Conservation (phyloP, 148 eudicot species). For the Cornus florida region DNA sequence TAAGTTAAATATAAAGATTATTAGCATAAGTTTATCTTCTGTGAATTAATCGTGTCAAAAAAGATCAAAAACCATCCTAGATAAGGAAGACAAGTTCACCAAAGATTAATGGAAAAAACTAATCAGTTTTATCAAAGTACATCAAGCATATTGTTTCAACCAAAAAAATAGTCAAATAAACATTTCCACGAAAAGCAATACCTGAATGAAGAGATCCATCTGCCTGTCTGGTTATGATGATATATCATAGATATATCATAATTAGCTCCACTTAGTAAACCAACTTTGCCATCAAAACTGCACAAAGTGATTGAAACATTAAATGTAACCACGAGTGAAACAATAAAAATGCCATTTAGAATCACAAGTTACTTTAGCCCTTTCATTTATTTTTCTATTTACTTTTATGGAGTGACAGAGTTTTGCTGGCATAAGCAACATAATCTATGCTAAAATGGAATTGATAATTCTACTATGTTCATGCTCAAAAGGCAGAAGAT, state of each 20-base stretch:
- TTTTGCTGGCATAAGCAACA: not conserved
- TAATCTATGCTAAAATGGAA: not conserved
- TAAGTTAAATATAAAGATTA: not conserved
- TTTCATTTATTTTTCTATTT: no score
- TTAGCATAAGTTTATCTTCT: not conserved
- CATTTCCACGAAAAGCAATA: slow-evolving; percentile 19
- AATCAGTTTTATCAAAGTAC: not conserved
- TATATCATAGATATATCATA: slow-evolving; percentile 62
- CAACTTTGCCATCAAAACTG: slow-evolving; percentile 73
- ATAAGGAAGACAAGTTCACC: no score
- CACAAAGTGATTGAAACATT: slow-evolving; percentile 19
- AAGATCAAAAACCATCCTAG: not conserved
- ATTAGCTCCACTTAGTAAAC: slow-evolving; percentile 66
- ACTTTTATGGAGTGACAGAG: not conserved
- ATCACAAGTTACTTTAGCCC: no score
- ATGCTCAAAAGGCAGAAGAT: not conserved
- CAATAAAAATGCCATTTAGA: no score
- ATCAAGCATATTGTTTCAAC: slow-evolving; percentile 10
- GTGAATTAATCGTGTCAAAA: not conserved
- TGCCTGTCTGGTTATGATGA: slow-evolving; percentile 67
- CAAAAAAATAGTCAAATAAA: not conserved
- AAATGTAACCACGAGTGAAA: not conserved
- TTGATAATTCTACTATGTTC: not conserved
- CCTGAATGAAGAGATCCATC: slow-evolving; percentile 87
- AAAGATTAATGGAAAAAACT: no score